Evolutionary conservation across 352 stramenopile species (phyloP).

Genomic region (Pythium biforme): DNA sequence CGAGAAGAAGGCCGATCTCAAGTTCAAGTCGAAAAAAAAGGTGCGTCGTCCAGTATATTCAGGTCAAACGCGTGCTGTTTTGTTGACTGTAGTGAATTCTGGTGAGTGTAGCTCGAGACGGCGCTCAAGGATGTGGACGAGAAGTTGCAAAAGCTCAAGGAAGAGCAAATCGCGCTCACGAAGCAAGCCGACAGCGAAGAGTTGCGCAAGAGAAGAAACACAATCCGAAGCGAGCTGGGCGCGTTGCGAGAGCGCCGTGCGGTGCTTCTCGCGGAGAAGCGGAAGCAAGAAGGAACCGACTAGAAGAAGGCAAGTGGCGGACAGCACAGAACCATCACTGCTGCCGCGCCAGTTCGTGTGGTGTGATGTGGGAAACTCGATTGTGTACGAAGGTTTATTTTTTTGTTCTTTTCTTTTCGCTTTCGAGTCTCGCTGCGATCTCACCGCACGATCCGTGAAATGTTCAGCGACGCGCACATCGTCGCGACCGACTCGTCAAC

Average conservation of each 20-base stretch:
- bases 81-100: not conserved
- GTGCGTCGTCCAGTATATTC: conserved; percentile 21
- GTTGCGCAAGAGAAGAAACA: conserved; percentile 77
- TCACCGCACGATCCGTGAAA: conserved; percentile 62
- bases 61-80: not conserved
- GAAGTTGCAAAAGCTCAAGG: conserved; percentile 80
- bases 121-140: conserved; percentile 79
- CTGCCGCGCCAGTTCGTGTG: not conserved
- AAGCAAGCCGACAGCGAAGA: conserved; percentile 81
- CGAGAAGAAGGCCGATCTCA: conserved; percentile 87
- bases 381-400: conserved; percentile 14
- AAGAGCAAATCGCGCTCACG: conserved; percentile 74
- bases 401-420: not conserved
- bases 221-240: conserved; percentile 82
- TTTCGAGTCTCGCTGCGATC: too few species aligned
- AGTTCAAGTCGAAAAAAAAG: conserved; percentile 90
- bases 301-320: conserved; percentile 15
- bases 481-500: conserved; percentile 69
- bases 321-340: not conserved
- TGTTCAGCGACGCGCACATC: conserved; percentile 62
- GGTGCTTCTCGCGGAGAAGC: conserved; percentile 76
- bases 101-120: conserved; percentile 58
- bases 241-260: conserved; percentile 80
- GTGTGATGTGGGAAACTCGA: conserved; percentile 7
- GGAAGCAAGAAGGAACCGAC: conserved; percentile 71